Percentiles rank a stretch among this genome's conserved stretches.
Evolutionary conservation across 257 asterid genomes (phyloP).

Genomic region (Solanum commersonii): DNA sequence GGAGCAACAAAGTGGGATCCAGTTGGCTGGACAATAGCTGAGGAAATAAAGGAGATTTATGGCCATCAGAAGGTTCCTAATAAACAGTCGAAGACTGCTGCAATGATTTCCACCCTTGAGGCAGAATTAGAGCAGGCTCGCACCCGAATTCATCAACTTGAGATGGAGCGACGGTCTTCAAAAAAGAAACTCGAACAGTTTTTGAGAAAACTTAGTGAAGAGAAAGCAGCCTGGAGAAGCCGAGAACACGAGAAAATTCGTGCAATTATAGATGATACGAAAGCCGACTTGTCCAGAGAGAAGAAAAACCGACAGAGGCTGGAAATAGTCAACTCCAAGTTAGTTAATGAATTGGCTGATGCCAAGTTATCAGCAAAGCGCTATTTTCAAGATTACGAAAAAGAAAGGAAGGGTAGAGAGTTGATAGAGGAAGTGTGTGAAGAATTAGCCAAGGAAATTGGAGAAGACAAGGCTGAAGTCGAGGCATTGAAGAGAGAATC

Average conservation of each 20-base stretch:
- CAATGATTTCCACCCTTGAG: slow-evolving; percentile 36
- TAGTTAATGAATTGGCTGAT: slow-evolving; percentile 49
- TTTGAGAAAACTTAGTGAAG: slow-evolving; percentile 50
- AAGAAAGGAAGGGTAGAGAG: slow-evolving; percentile 54
- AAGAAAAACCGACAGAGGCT: slow-evolving; percentile 46
- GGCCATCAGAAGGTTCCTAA: slow-evolving; percentile 19
- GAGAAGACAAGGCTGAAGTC: slow-evolving; percentile 49
- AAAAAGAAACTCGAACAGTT: slow-evolving; percentile 65
- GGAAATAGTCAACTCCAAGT: slow-evolving; percentile 51
- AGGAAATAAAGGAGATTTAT: slow-evolving; percentile 18
- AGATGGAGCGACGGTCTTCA: slow-evolving; percentile 40
- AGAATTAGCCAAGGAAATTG: slow-evolving; percentile 64
- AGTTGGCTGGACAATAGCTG: slow-evolving; percentile 21
- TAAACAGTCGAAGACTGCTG: slow-evolving; percentile 19
- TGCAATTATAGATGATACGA: slow-evolving; percentile 40
- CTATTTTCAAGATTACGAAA: slow-evolving; percentile 44
- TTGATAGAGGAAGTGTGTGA: slow-evolving; percentile 68
- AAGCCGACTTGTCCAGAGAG: slow-evolving; percentile 40
- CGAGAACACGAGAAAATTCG: slow-evolving; percentile 62
- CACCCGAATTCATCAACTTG: slow-evolving; percentile 41
- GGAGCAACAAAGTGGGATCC: slow-evolving; percentile 74
- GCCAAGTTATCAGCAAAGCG: slow-evolving; percentile 46
- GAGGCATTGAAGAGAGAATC: slow-evolving; percentile 56
- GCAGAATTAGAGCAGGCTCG: slow-evolving; percentile 51
- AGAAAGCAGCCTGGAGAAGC: slow-evolving; percentile 54